Conservation (phyloP, 495 filamentous ascomycete species). For the Penicillium canariense region DNA sequence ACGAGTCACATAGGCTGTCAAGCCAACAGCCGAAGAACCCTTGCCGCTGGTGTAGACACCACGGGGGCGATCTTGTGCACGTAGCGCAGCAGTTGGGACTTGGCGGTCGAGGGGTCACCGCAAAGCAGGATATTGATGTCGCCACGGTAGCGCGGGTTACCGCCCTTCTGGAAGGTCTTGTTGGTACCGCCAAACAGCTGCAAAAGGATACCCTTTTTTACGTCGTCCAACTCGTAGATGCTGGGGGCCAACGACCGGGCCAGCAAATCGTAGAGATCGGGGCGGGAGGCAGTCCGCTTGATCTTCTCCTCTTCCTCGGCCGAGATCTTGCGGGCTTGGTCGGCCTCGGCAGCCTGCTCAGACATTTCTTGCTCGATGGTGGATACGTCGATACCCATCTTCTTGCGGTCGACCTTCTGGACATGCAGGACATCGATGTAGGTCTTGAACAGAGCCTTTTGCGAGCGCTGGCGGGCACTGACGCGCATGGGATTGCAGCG, state of each 20-base stretch:
- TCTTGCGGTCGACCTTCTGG: slow-evolving; percentile 92
- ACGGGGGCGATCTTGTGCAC: slow-evolving; percentile 94
- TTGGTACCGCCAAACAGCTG: slow-evolving; percentile 99
- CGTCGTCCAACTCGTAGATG: slow-evolving; percentile 97
- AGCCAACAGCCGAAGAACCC: slow-evolving; percentile 93
- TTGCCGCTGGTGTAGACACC: slow-evolving; percentile 98
- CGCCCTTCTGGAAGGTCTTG: slow-evolving; percentile 95
- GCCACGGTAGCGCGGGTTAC: slow-evolving; percentile 89
- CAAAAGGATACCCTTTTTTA: slow-evolving; percentile 96
- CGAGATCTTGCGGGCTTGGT: slow-evolving; percentile 76
- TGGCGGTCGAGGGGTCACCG: slow-evolving; percentile 93
- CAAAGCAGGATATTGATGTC: slow-evolving; percentile 97
- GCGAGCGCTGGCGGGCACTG: slow-evolving; percentile 85
- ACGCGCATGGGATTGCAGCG: slow-evolving; percentile 92
- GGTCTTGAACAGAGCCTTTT: slow-evolving; percentile 96
- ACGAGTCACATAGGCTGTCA: slow-evolving; percentile 96
- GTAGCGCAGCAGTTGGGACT: slow-evolving; percentile 91
- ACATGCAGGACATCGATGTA: slow-evolving; percentile 95
- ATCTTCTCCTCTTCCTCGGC: slow-evolving; percentile 95
- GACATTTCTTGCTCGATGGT: slow-evolving; percentile 84
- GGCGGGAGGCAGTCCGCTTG: slow-evolving; percentile 70
- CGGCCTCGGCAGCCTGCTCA: slow-evolving; percentile 69
- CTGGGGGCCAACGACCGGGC: slow-evolving; percentile 90
- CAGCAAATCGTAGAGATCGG: slow-evolving; percentile 92
- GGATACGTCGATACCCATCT: slow-evolving; percentile 86